phyloP scores from a whole-genome alignment of 495 filamentous ascomycete species.

The Podospora bellae-mahoneyi region DNA sequence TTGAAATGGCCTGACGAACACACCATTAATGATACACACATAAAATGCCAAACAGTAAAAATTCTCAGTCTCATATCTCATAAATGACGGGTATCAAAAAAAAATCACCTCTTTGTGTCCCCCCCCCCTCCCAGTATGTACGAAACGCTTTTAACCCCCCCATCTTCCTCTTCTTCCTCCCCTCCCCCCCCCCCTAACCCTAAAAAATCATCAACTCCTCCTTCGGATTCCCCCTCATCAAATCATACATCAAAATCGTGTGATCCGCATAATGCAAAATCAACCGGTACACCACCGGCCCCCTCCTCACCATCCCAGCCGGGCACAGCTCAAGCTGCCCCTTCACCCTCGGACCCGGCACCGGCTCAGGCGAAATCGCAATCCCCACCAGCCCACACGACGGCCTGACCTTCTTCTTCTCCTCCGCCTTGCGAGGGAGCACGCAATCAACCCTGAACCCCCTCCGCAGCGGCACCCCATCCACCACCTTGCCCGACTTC shows the following conservation, averaged over 20 bases:
- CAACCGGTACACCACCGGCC: slow-evolving; percentile 56
- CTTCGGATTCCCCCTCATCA: slow-evolving; percentile 36
- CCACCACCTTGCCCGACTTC: slow-evolving; percentile 41
- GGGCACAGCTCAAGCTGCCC: slow-evolving; percentile 24
- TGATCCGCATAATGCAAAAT: slow-evolving; percentile 75
- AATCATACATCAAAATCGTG: slow-evolving; percentile 76
- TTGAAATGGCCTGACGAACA: too few relatives aligned
- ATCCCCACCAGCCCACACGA: slow-evolving; percentile 42
- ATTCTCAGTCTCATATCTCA: too few relatives aligned
- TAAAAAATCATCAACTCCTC: slow-evolving; percentile 31
- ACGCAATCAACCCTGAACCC: slow-evolving; percentile 45
- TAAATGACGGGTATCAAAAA: too few relatives aligned
- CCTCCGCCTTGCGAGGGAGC: slow-evolving; percentile 41
- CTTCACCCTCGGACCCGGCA: slow-evolving; percentile 57
- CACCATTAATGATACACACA: too few relatives aligned
- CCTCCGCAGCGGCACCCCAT: slow-evolving; percentile 25
- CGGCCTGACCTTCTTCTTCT: slow-evolving; percentile 35
- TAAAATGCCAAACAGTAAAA: too few relatives aligned
- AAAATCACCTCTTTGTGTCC: too few relatives aligned
- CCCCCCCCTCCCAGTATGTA: background rate
- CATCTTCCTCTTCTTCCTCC: background rate
- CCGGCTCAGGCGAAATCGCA: slow-evolving; percentile 39
- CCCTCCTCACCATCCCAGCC: slow-evolving; percentile 15
- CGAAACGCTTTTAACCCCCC: background rate
- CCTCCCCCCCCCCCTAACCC: background rate